Base-by-base conservation (phyloP, 768 basidiomycete genomes). In the Phanerochaete sordida region DNA sequence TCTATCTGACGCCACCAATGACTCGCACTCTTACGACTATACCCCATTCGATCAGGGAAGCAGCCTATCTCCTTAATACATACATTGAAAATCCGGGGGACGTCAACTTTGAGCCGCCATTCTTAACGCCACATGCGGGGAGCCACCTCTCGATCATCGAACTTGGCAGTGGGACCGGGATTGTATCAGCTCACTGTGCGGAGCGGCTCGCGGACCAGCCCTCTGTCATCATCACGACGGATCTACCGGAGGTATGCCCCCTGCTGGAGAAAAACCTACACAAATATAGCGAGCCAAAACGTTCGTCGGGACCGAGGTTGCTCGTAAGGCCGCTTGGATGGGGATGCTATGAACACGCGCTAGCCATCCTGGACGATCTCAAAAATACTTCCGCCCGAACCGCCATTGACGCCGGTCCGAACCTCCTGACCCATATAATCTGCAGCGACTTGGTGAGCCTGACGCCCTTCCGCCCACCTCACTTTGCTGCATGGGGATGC, bases 401-500 rank as follows among this genome's bases (percentile, higher is more conserved):
- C n/a, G 19, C 35, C 3, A 19, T 7, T 26, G 21, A 13, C 28
- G 3, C 21, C 39, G 48, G 53, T 27, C 30, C 44, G 43, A 24
- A 24, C 54, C 31, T 57, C 47, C 66, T 84, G 55, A 87, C 86
- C 1, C 89, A 91, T 67, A 80, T 95, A 47, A 70, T 93, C 23
- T 91, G 91, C 72, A 93, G 93, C 69, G 92, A 94, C 73, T 79
- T 95, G 57, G 91, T 91, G 74, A 68, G 85, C 79, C 43, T 26
- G n/a, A 12, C 26, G 31, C 23, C 47, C 33, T 30, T 16, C 1
- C 31, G 47, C 58, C 44, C 57, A 56, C 19, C 21, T 24, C 26
- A 33, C 23, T 13, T 12, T 21, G 23, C 53, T 43, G 39, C 33
- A 7, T 35, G 19, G 11, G 39, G 11, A 6, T 43, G 8, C 39